phyloP scores from a whole-genome alignment of 768 basidiomycete species.

The Rhodocollybia butyracea region DNA sequence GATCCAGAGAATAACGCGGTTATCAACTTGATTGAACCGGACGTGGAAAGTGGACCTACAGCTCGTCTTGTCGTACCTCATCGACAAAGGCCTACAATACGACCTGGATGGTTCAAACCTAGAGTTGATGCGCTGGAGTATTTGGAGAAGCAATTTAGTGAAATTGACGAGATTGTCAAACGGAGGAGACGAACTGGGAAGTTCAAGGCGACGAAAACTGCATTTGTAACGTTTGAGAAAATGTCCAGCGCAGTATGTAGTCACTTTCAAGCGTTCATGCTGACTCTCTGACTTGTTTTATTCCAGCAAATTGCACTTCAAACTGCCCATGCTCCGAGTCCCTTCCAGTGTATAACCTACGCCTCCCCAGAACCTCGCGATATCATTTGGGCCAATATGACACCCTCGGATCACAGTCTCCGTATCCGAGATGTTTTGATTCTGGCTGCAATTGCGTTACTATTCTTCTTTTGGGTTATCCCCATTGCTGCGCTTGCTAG shows the following conservation, averaged over 20 bases:
- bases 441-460: conserved; percentile 58
- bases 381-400: conserved; percentile 92
- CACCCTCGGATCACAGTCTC: conserved; percentile 54
- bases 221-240: conserved; percentile 96
- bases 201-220: conserved; percentile 79
- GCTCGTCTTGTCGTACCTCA: conserved; percentile 70
- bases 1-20: conserved; percentile 62
- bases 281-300: background rate
- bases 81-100: conserved; percentile 69
- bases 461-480: conserved; percentile 90
- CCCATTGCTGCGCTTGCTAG: conserved; percentile 87
- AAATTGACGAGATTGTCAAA: conserved; percentile 81
- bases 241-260: conserved; percentile 83
- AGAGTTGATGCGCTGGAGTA: conserved; percentile 90
- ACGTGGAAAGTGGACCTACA: conserved; percentile 51
- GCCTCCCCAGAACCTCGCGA: conserved; percentile 93
- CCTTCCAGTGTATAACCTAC: conserved; percentile 62
- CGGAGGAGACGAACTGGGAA: conserved; percentile 66
- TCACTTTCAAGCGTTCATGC: background rate
- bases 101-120: conserved; percentile 68
- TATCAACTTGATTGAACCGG: conserved; percentile 44
- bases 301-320: conserved; percentile 85
- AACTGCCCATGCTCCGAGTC: conserved; percentile 69
- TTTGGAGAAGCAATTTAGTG: conserved; percentile 74
- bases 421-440: conserved; percentile 73